Evolutionary conservation across 352 stramenopile species (phyloP).

Genomic region (Phytophthora citrophthora): DNA sequence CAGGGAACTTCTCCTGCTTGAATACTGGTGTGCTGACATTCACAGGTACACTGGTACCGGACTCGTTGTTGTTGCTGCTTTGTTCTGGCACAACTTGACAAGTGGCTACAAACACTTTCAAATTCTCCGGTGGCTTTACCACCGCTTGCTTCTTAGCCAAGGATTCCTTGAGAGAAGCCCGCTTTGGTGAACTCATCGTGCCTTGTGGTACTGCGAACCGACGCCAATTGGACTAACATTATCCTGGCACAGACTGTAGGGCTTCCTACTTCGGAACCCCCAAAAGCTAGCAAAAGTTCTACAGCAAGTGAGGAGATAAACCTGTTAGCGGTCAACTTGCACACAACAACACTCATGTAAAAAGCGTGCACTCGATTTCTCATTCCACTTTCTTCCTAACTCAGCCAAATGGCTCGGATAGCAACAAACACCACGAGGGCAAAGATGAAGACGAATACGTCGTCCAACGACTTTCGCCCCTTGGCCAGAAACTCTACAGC

Average conservation of each 20-base stretch:
- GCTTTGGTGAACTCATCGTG: slow-evolving; percentile 2
- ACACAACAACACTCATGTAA: too few species aligned
- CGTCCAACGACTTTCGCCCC: slow-evolving; percentile 71
- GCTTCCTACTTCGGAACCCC: too few species aligned
- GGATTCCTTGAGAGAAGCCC: background rate
- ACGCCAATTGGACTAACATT: slow-evolving; percentile 1
- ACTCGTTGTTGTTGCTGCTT: slow-evolving; percentile 2
- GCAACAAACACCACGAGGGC: slow-evolving; percentile 57
- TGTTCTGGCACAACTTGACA: slow-evolving; percentile 46
- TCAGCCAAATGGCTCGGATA: slow-evolving; percentile 50
- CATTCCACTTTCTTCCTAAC: slow-evolving; percentile 11
- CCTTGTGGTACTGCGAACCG: slow-evolving; percentile 6
- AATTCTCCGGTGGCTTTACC: slow-evolving; percentile 8
- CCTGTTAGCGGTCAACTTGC: too few species aligned
- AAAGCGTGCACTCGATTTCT: background rate
- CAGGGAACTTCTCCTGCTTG: slow-evolving; percentile 64
- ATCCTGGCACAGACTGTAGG: too few species aligned
- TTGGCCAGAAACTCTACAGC: slow-evolving; percentile 65
- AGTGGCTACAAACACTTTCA: slow-evolving; percentile 69
- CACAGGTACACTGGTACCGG: slow-evolving; percentile 12
- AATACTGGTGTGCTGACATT: slow-evolving; percentile 34
- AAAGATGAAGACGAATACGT: slow-evolving; percentile 82
- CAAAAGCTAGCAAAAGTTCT: too few species aligned
- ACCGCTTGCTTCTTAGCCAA: slow-evolving; percentile 4
- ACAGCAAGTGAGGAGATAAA: too few species aligned